Conservation (phyloP, 1,284 basidiomycete genomes). For the Ganoderma sp. region DNA sequence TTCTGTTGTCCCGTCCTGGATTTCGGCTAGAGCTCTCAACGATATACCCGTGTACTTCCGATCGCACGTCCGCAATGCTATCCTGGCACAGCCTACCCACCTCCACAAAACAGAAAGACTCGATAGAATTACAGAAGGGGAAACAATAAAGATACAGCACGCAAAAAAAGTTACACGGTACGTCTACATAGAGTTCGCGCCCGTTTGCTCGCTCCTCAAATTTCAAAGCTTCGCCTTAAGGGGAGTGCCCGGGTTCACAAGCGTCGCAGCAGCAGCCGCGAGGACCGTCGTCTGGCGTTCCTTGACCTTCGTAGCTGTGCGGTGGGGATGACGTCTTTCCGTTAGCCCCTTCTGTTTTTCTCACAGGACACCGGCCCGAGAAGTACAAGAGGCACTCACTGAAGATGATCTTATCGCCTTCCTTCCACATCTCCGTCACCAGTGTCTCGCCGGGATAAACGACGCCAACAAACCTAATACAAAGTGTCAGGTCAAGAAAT, state of each 20-base stretch:
- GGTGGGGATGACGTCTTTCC: background rate
- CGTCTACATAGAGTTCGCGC: conserved; percentile 1
- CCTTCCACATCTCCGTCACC: conserved; percentile 97
- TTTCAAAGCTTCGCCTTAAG: conserved; percentile 66
- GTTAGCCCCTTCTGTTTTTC: conserved; percentile 12
- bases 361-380: conserved; percentile 20
- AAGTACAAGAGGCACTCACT: conserved; percentile 55
- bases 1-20: background rate
- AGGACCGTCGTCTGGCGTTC: conserved; percentile 75
- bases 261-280: conserved; percentile 77
- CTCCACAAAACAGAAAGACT: background rate
- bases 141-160: conserved; percentile 11
- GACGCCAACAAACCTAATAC: conserved; percentile 77
- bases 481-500: background rate
- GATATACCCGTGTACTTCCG: background rate
- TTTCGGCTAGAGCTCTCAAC: background rate
- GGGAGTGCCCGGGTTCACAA: conserved; percentile 47
- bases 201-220: conserved; percentile 47
- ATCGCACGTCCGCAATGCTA: conserved; percentile 1
- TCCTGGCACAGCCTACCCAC: background rate
- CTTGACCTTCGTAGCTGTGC: conserved; percentile 76
- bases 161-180: conserved; percentile 6
- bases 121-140: conserved; percentile 5
- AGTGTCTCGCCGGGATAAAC: conserved; percentile 97
- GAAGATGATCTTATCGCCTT: conserved; percentile 91